Evolutionary conservation across 306 rosid species (phyloP).

Genomic region (Alnus rubra): DNA sequence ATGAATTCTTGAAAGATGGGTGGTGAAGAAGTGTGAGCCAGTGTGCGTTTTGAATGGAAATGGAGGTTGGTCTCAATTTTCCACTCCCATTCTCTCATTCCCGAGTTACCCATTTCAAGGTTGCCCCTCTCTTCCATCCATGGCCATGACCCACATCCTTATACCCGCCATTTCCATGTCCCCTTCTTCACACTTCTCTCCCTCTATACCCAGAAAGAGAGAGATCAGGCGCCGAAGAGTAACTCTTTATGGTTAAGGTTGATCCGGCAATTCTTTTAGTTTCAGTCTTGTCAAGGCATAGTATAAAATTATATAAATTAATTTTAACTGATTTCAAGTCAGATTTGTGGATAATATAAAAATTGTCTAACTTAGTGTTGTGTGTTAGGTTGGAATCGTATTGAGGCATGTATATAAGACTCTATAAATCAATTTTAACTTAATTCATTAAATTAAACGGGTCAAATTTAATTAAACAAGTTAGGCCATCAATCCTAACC

Average conservation of each 20-base stretch:
- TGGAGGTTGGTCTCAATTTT: slow-evolving; percentile 4
- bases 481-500: too few species aligned
- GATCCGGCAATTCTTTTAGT: too few species aligned
- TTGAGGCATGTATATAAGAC: too few species aligned
- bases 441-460: too few species aligned
- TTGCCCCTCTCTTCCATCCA: slow-evolving; percentile 13
- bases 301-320: too few species aligned
- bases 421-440: too few species aligned
- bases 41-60: slow-evolving; percentile 32
- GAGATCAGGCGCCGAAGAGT: slow-evolving; percentile 50
- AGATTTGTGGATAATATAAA: too few species aligned
- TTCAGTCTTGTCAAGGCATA: too few species aligned
- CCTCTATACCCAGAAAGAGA: not conserved
- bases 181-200: slow-evolving; percentile 26
- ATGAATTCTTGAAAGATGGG: slow-evolving; percentile 25
- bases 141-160: slow-evolving; percentile 42
- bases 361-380: too few species aligned
- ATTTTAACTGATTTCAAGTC: too few species aligned
- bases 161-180: slow-evolving; percentile 37
- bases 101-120: slow-evolving; percentile 13
- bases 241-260: not conserved
- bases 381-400: too few species aligned
- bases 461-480: too few species aligned
- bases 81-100: not conserved
- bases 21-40: slow-evolving; percentile 23